Conservation (phyloP, 768 basidiomycete genomes). For the Tylopilus intermedius region DNA sequence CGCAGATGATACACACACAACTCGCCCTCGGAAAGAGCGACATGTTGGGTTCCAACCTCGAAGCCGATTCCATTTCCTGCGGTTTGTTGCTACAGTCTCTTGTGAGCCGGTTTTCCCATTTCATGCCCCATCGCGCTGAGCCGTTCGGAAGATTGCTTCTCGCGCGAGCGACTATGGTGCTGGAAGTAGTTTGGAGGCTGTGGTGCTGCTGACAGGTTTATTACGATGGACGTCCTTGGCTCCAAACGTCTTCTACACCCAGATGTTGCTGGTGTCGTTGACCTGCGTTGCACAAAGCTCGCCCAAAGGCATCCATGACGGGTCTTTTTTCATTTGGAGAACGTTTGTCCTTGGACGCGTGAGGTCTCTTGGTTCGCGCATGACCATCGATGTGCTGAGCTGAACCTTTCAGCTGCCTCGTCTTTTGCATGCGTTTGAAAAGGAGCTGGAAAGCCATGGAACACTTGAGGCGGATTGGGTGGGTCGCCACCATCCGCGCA, state of each 20-base stretch:
- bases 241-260: conserved; percentile 60
- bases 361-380: conserved; percentile 23
- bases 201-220: conserved; percentile 49
- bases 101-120: conserved; percentile 34
- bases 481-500: conserved; percentile 15
- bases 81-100: conserved; percentile 57
- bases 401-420: conserved; percentile 49
- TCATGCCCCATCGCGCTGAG: neutral
- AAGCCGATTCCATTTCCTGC: conserved; percentile 61
- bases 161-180: conserved; percentile 60
- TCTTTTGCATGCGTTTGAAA: conserved; percentile 53
- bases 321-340: conserved; percentile 52
- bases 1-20: conserved; percentile 68
- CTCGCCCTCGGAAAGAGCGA: conserved; percentile 55
- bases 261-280: conserved; percentile 59
- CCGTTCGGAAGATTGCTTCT: conserved; percentile 44
- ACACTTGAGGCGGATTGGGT: conserved; percentile 57
- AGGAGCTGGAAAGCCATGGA: conserved; percentile 44
- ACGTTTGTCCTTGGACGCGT: conserved; percentile 71
- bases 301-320: conserved; percentile 27
- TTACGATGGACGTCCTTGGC: conserved; percentile 64
- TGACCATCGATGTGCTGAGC: conserved; percentile 1
- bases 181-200: conserved; percentile 49
- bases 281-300: conserved; percentile 55
- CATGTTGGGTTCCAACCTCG: conserved; percentile 51